These are phyloP conservation scores for Colletotrichum euphorbiae DNA, from an alignment of 2,329 filamentous ascomycete species.

Conservation along the genomic window DNA sequence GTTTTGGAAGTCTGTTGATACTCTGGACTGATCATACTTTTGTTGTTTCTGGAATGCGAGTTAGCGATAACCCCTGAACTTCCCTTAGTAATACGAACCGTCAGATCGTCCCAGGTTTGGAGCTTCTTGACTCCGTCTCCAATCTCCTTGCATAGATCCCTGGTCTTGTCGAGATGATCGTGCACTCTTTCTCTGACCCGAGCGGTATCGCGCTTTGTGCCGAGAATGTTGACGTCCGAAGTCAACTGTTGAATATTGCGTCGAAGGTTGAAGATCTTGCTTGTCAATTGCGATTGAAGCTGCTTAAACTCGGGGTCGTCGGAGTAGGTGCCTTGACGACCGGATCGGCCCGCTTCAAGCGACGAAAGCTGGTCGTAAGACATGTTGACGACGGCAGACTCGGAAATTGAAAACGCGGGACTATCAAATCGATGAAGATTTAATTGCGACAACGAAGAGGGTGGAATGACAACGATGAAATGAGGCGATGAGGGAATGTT, in stretches of 20 bases:
- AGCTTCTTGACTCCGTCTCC: conserved; percentile 95
- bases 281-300: conserved; percentile 84
- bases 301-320: conserved; percentile 94
- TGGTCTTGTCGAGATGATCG: conserved; percentile 86
- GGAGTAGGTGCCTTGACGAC: conserved; percentile 77
- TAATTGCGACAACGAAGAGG: background rate
- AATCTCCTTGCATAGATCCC: conserved; percentile 87
- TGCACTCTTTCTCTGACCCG: conserved; percentile 91
- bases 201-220: conserved; percentile 91
- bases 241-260: conserved; percentile 88
- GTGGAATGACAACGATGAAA: background rate
- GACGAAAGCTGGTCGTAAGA: conserved; percentile 90
- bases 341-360: conserved; percentile 81
- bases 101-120: conserved; percentile 86
- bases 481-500: background rate
- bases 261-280: conserved; percentile 89
- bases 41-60: conserved; percentile 77
- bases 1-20: conserved; percentile 92
- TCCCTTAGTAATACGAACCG: conserved; percentile 61
- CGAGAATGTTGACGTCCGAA: conserved; percentile 85
- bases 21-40: conserved; percentile 95
- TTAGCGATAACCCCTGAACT: background rate
- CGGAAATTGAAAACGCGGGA: background rate
- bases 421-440: conserved; percentile 13
- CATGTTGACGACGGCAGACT: conserved; percentile 65